These are phyloP conservation scores for Hymenoscyphus fraxineus DNA, from an alignment of 2,329 filamentous ascomycete species.

Conservation along the genomic window DNA sequence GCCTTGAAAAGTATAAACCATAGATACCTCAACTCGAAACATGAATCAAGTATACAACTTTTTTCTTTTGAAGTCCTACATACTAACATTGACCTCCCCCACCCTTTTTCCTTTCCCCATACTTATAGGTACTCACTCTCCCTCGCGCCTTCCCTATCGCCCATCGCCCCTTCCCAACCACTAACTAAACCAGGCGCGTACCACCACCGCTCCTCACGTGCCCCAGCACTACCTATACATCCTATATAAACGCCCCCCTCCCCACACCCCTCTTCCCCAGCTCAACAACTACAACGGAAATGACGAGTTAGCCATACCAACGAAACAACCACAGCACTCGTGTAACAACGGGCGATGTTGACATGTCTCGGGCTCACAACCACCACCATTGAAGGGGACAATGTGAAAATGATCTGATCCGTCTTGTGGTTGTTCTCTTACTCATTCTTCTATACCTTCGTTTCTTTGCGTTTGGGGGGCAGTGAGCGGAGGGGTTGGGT, in stretches of 20 bases:
- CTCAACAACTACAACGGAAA: slow-evolving; percentile 69
- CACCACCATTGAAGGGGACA: slow-evolving; percentile 61
- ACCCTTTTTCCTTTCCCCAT: background rate
- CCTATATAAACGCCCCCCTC: background rate
- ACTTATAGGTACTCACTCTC: background rate
- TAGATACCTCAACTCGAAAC: too few species aligned
- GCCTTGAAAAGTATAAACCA: too few species aligned
- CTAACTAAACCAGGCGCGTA: background rate
- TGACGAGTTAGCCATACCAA: slow-evolving; percentile 65
- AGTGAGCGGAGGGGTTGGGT: background rate
- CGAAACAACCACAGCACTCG: slow-evolving; percentile 50
- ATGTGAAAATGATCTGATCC: slow-evolving; percentile 61
- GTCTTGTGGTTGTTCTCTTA: slow-evolving; percentile 27
- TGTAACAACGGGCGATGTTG: slow-evolving; percentile 54
- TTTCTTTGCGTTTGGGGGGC: background rate
- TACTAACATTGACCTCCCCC: too few species aligned
- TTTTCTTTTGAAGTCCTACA: too few species aligned
- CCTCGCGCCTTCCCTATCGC: background rate
- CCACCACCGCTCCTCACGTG: background rate
- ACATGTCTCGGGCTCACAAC: slow-evolving; percentile 59
- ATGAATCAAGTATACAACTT: too few species aligned
- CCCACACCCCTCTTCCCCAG: slow-evolving; percentile 3
- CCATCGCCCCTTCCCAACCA: background rate
- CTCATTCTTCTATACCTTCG: background rate
- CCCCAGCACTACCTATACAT: background rate